phyloP scores from a whole-genome alignment of 768 basidiomycete genomes.

The Lactarius hengduanensis region DNA sequence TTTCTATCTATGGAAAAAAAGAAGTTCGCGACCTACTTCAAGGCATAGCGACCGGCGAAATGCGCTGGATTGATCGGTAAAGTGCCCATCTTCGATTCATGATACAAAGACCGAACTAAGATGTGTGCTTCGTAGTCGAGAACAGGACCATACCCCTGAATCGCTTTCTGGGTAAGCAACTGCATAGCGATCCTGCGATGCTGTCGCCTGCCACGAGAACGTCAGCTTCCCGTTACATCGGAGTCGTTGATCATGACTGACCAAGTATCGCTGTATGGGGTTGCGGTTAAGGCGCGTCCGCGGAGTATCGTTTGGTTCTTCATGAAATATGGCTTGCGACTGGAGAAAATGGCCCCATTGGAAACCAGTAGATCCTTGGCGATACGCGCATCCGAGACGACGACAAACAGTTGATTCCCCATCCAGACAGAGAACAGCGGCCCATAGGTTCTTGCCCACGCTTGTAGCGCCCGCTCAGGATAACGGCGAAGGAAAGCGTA shows the following conservation, averaged over 20 bases:
- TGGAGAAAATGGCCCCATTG: slow-evolving; percentile 47
- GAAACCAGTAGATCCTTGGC: slow-evolving; percentile 46
- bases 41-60: slow-evolving; percentile 40
- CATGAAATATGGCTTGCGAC: slow-evolving; percentile 46
- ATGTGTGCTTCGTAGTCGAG: slow-evolving; percentile 43
- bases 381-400: slow-evolving; percentile 45
- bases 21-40: slow-evolving; percentile 27
- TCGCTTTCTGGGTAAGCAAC: slow-evolving; percentile 38
- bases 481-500: slow-evolving; percentile 43
- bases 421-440: slow-evolving; percentile 47
- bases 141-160: slow-evolving; percentile 38
- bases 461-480: slow-evolving; percentile 44
- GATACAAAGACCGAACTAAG: slow-evolving; percentile 41
- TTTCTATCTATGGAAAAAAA: neutral
- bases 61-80: slow-evolving; percentile 41
- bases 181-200: slow-evolving; percentile 43
- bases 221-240: neutral
- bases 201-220: slow-evolving; percentile 37
- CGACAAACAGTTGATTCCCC: slow-evolving; percentile 48
- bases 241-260: slow-evolving; percentile 23
- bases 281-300: slow-evolving; percentile 46
- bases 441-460: slow-evolving; percentile 46
- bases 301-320: slow-evolving; percentile 46
- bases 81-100: slow-evolving; percentile 35
- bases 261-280: slow-evolving; percentile 46